Evolutionary conservation across 768 basidiomycete genomes (phyloP), one percentile per base, ranked within the genome.

Genomic region (Rhizopogon salebrosus): DNA sequence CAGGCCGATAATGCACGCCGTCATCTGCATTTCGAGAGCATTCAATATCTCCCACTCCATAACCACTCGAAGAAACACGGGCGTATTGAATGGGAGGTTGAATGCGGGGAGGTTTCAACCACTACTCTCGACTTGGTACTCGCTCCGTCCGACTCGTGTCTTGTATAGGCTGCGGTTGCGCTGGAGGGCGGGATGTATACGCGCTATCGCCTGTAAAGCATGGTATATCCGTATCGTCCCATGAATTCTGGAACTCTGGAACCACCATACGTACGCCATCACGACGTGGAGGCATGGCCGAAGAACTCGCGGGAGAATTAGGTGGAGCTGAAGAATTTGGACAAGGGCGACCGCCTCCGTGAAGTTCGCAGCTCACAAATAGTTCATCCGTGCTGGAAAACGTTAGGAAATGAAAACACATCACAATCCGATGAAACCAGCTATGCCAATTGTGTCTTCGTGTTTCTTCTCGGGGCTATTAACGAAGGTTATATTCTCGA

Each of bases 41-140:
- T 67, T 66, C 49, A 70, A 64, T n/a, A 64, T 26, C 72, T 75
- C 22, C 76, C 75, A 18, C 79, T 79, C 64, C 89, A 88, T 6
- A 91, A 71, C 89, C 89, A 91, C 18, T 78, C 80, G 57, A 90
- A 91, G 61, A 79, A 89, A 2, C 6, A 71, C 72, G 41, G 60
- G 63, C 36, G 70, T 79, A 1, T 73, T 71, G 60, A 90, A 89
- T 11, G 88, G 88, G 58, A 84, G 72, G 61, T 85, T 87, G 62
- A 90, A 90, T 0, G 88, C 86, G 3, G 85, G 58, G 11, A 59
- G 53, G 53, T 61, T 3, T 67, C 61, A 4, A n/a, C 35, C 51
- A 56, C 54, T 20, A 11, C 22, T 2, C 34, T 1, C 3, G 24
- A 23, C 41, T 34, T 20, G 24, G 45, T 20, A 10, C 0, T 20